Evolutionary conservation across 1,284 basidiomycete species (phyloP).

Genomic region (Rhodotorula sp.): DNA sequence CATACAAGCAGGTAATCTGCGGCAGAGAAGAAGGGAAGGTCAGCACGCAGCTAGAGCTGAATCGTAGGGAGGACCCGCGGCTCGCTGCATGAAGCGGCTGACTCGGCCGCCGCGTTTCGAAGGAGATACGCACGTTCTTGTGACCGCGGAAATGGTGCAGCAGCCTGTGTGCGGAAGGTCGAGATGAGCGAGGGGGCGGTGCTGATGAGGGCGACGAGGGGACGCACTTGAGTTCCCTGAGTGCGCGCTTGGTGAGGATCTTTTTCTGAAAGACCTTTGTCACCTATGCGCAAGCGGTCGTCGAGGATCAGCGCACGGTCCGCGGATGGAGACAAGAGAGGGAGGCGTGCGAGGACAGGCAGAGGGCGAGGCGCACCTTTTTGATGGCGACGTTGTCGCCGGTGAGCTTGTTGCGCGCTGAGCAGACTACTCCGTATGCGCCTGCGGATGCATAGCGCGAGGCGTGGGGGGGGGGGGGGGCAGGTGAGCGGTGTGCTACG

Average conservation of each 20-base stretch:
- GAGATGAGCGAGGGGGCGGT: conserved; percentile 24
- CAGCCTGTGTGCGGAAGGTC: conserved; percentile 58
- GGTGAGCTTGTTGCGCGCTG: conserved; percentile 43
- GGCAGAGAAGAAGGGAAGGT: not conserved
- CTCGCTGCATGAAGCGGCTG: too few species aligned
- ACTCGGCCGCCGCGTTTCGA: too few species aligned
- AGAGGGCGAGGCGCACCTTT: conserved; percentile 58
- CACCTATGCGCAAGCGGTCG: conserved; percentile 56
- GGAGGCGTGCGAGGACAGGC: not conserved
- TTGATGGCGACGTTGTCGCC: conserved; percentile 75
- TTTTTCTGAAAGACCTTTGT: conserved; percentile 97
- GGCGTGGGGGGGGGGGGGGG: not conserved
- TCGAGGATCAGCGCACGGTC: not conserved
- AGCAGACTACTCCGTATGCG: conserved; percentile 47
- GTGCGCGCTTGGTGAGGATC: conserved; percentile 90
- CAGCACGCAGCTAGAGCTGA: too few species aligned
- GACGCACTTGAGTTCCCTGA: conserved; percentile 83
- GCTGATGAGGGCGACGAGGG: not conserved
- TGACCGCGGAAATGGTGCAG: conserved; percentile 95
- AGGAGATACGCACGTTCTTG: conserved; percentile 71
- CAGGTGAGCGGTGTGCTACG: not conserved
- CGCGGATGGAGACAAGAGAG: not conserved
- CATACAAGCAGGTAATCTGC: conserved; percentile 70
- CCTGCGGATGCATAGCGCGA: conserved; percentile 16
- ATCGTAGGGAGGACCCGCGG: too few species aligned